A percentile compares a stretch with the other conserved stretches of the same genome.
These are phyloP conservation scores for Candida andamanensis DNA, from an alignment of 805 yeast genomes.

Conservation along the genomic window DNA sequence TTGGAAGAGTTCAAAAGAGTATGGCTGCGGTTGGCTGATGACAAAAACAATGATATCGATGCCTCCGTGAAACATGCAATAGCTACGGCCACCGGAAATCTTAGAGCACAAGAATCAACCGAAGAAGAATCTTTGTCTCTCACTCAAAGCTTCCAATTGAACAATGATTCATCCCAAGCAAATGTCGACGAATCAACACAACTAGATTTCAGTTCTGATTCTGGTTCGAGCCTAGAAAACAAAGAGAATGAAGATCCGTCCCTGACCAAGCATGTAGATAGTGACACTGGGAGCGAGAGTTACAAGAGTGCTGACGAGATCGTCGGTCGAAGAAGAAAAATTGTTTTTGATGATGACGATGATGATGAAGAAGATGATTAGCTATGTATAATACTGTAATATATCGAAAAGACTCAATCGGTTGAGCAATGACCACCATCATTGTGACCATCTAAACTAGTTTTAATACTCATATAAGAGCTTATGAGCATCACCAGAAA, in stretches of 20 bases:
- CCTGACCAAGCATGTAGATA: conserved; percentile 11
- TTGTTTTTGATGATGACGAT: conserved; percentile 23
- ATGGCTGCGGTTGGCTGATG: conserved; percentile 17
- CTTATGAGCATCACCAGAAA: conserved; percentile 71
- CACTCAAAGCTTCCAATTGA: not conserved
- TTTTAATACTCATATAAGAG: conserved; percentile 64
- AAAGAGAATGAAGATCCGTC: conserved; percentile 4
- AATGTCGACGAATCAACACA: conserved; percentile 6
- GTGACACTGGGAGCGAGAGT: conserved; percentile 9
- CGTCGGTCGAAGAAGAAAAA: conserved; percentile 16
- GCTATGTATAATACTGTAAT: conserved; percentile 2
- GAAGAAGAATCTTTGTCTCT: not conserved
- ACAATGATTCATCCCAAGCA: too few species aligned
- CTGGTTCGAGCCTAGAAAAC: conserved; percentile 2
- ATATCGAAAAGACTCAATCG: conserved; percentile 14
- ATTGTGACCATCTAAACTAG: conserved; percentile 29
- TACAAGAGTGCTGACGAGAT: conserved; percentile 12
- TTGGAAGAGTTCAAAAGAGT: conserved; percentile 27
- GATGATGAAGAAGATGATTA: conserved; percentile 16
- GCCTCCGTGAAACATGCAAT: conserved; percentile 10
- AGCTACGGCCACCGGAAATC: conserved; percentile 8
- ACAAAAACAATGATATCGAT: conserved; percentile 5
- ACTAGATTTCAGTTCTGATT: conserved; percentile 6
- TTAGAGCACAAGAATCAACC: conserved; percentile 9
- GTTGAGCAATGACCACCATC: conserved; percentile 48